Percentiles rank a stretch among this genome's conserved stretches.
phyloP scores from a whole-genome alignment of 192 early-diverging fungal genomes.

The Coemansia sp. region DNA sequence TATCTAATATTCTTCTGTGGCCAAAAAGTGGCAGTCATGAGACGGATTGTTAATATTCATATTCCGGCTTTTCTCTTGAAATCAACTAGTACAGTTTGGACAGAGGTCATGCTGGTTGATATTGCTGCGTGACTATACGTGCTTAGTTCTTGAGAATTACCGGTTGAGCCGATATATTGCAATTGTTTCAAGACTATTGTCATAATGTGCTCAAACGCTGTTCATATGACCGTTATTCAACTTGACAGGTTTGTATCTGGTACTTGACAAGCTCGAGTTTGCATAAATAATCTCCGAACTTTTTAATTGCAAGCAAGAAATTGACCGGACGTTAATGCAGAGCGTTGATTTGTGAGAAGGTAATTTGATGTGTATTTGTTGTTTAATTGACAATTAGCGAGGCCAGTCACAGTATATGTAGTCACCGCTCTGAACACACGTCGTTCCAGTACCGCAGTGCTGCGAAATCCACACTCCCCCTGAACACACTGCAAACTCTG shows the following conservation, averaged over 20 bases:
- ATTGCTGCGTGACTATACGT: not conserved
- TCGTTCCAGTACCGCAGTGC: slow-evolving; percentile 37
- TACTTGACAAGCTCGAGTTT: not conserved
- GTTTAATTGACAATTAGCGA: slow-evolving; percentile 15
- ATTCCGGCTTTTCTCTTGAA: not conserved
- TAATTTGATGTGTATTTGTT: no score
- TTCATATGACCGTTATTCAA: not conserved
- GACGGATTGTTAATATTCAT: not conserved
- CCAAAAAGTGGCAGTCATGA: not conserved
- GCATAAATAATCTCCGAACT: not conserved
- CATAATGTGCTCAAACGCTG: not conserved
- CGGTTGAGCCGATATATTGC: no score
- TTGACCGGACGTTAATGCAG: no score
- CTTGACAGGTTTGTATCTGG: not conserved
- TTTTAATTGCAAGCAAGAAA: not conserved
- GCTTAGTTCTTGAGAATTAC: no score
- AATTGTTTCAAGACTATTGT: no score
- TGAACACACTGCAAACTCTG: slow-evolving; percentile 27
- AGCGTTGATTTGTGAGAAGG: no score
- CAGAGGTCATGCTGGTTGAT: not conserved
- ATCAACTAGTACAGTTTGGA: not conserved
- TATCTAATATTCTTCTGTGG: not conserved
- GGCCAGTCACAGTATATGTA: slow-evolving; percentile 44
- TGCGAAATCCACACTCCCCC: slow-evolving; percentile 37
- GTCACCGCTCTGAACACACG: slow-evolving; percentile 37